Evolutionary conservation across 2,329 filamentous ascomycete genomes (phyloP), one percentile per base, ranked within the genome.

Genomic region (Didymosphaeria variabile): DNA sequence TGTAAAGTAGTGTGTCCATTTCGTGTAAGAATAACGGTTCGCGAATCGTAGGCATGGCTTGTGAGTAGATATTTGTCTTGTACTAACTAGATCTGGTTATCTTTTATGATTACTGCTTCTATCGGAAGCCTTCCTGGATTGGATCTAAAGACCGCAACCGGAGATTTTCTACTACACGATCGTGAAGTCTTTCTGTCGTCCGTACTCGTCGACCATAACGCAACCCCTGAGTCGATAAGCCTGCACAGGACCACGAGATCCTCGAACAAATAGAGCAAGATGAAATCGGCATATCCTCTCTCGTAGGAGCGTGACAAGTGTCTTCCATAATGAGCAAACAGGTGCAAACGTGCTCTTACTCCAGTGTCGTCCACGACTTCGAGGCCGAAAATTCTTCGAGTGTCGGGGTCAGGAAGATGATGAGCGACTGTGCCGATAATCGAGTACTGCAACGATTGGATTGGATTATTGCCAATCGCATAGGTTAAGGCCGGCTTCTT

Each of bases 1-100:
- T 55, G 52, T 55, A 55, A 55, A 21, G n/a, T 32, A 55, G 9
- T 32, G 38, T 44, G 50, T 55, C 9, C 26, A 19, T 55, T 55
- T 55, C 38, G 38, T 55, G 52, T 55, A 55, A 45, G 23, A 55
- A 45, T 45, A 55, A 13, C 23, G 23, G 29, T 29, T 31, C 15
- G 17, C 23, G 45, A 47, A n/a, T 3, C 29, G 23, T 31, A 31
- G 29, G 29, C 21, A 29, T n/a, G 29, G 6, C 45, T 29, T 17
- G 45, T 47, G 42, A 23, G 31, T 31, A 29, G 12, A 47, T 31
- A 47, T 31, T n/a, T 12, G 12, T 17, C n/a, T 8, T 40, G 38
- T 5, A 40, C 38, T 40, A 17, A 5, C 12, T 15, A 40, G 36
- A 15, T 17, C 17, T 17, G 12, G 17, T 15, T 17, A 5, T 40